Percentiles rank a stretch among this genome's conserved stretches.
Conservation (phyloP, 352 stramenopile species). For the Phytophthora rubi region DNA sequence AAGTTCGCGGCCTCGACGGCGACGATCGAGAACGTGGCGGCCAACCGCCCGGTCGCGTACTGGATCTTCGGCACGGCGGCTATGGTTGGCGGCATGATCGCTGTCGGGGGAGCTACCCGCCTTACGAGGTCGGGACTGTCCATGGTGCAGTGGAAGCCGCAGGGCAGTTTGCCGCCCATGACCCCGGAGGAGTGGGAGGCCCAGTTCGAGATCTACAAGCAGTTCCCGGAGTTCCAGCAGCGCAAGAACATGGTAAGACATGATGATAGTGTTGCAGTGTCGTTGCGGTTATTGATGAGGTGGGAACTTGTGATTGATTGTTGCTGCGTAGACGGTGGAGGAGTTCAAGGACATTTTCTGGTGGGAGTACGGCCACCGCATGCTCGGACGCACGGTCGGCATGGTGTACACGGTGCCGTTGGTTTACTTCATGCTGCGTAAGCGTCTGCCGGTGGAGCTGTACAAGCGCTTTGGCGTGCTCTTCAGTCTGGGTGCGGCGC, state of each 20-base stretch:
- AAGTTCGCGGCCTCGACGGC: slow-evolving; percentile 59
- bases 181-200: slow-evolving; percentile 93
- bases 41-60: slow-evolving; percentile 89
- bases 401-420: slow-evolving; percentile 94
- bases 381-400: slow-evolving; percentile 96
- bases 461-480: slow-evolving; percentile 71
- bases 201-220: slow-evolving; percentile 99
- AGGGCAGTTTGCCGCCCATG: slow-evolving; percentile 93
- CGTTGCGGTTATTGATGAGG: slow-evolving; percentile 5
- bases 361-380: slow-evolving; percentile 97
- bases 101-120: slow-evolving; percentile 96
- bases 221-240: slow-evolving; percentile 98
- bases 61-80: slow-evolving; percentile 96
- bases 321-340: slow-evolving; percentile 86
- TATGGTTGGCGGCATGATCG: slow-evolving; percentile 97
- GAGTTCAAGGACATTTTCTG: slow-evolving; percentile 99
- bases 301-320: neutral
- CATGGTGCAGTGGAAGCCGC: slow-evolving; percentile 98
- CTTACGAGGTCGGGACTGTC: slow-evolving; percentile 97
- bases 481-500: slow-evolving; percentile 69
- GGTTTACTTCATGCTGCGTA: slow-evolving; percentile 92
- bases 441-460: slow-evolving; percentile 77
- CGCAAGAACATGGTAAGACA: slow-evolving; percentile 85
- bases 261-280: slow-evolving; percentile 4
- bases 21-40: slow-evolving; percentile 82